Base-by-base conservation (phyloP, 2,329 filamentous ascomycete species). In the Colletotrichum shisoi region DNA sequence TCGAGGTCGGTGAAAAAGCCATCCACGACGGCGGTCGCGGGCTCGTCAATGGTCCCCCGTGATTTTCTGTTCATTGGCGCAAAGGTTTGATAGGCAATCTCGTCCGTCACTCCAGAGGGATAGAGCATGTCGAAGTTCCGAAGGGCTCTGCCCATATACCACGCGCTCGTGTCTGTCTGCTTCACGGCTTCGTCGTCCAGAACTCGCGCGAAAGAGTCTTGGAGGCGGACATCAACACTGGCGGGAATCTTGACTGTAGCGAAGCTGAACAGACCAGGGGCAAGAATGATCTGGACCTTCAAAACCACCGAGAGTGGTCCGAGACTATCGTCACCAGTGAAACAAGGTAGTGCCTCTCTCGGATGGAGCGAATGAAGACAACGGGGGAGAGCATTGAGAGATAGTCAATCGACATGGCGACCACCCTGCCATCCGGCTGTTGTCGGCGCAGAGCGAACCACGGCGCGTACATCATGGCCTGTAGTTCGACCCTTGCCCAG, bases 401-500 rank as follows among this genome's bases (percentile, higher is more conserved):
- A 24, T 62, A 62, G 31, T 62, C 63, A 21, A 66, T 51, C 4
- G 37, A 27, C 27, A 51, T 40, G 4, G 45, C 58, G 13, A 31
- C 19, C 37, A 31, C 19, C 37, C 48, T 57, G 15, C 39, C 51
- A 6, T 57, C 19, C 6, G 37, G 17, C 17, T 39, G 39, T 0
- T 39, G 44, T 7, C 42, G 44, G 3, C 52, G 63, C 39, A 49
- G 46, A 3, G 63, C 58, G 11, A 62, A 52, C 58, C 63, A 66
- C 3, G 63, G 63, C 58, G 57, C 62, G 27, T 62, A 57, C 21
- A 53, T 42, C 51, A 62, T 62, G 24, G 63, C 45, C 15, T 66
- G 63, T 1, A 62, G 27, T 17, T 66, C 58, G 8, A 66, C 63
- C 15, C 63, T 61, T 3, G 63, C 44, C 63, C 63, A 66, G 11